Base-by-base conservation (phyloP, 768 basidiomycete genomes). In the Russula emetica region DNA sequence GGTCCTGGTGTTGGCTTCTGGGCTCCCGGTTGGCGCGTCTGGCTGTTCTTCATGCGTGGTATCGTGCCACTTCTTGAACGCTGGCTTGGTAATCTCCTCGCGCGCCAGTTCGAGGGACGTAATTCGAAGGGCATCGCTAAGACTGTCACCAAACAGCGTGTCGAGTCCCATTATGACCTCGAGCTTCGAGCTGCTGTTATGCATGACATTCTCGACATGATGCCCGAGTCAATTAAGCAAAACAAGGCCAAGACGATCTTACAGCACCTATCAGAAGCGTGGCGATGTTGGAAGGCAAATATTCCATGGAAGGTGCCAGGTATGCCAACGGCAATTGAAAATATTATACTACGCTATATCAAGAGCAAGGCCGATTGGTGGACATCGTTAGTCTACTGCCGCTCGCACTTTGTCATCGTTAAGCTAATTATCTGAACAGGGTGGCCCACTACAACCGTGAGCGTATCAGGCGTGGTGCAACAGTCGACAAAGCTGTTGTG, bases 121-220 rank as follows among this genome's bases (percentile, higher is more conserved):
- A 99, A 98, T 75, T 91, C 88, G 76, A 94, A 94, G 76, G 94
- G 94, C 57, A 84, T 95, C 64, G 96, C 96, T 1, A 97, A 97
- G 79, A 98, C 96, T 0, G 96, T 99, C 26, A 99, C 97, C 28
- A 99, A 99, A 77, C 97, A 99, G 77, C 87, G 96, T 71, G 97
- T 98, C 16, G 97, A 99, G 76, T 97, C 94, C 10, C 97, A 99
- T 74, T 98, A 95, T 70, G 97, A 99, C 74, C 82, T 99, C 40
- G 97, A 99, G 73, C 79, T 99, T 50, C 88, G 97, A 59, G 97
- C 97, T 0, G 95, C 97, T 53, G 96, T 99, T 70, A 98, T 99
- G 97, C 96, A 98, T 77, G 96, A 99, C 75, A 98, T 99, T 70
- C 80, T 99, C 69, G 96, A 98, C 79, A 98, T 98, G 96, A 98